Base-by-base conservation (phyloP, 2,329 filamentous ascomycete genomes). In the Lizonia empirigonia region DNA sequence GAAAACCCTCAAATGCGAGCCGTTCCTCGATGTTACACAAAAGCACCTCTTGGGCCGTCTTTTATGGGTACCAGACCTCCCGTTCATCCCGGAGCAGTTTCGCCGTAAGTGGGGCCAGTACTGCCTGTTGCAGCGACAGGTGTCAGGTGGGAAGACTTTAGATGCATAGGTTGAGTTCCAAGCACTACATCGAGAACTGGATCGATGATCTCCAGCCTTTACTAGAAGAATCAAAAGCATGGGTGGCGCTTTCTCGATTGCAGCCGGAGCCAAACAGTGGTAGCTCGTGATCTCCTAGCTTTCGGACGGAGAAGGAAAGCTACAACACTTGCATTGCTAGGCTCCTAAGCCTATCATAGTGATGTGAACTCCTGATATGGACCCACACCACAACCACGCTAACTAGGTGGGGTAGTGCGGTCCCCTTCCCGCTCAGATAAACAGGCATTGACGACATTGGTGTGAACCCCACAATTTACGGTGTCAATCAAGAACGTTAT, bases 71-170 rank as follows among this genome's bases (percentile, higher is more conserved):
- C 94, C 94, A 2, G 82, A 91, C 59, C 74, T 85, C 55, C 75
- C 81, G 0, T 74, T 90, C 30, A 76, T 96, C 12, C 91, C 92
- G 0, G 80, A 85, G 33, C 81, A 80, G 52, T 86, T 85, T 58
- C 84, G 81, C 62, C 84, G 93, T 50, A 86, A 85, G 73, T 97
- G 92, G 91, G 94, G 91, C 15, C 80, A 85, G 44, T 95, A 97
- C 73, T 99, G 94, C 72, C 78, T 99, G 44, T 75, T 97, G 58
- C 82, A 83, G 65, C 83, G 84, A 59, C 60, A 48, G 38, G 19
- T 8, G n/a, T 27, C 37, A 10, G 33, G 22, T 20, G 40, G 38
- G 34, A 38, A 10, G 7, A 20, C 33, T 10, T 18, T 30, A 22
- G 24, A 33, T 22, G 42, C 16, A 16, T 46, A 37, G 37, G 18